Evolutionary conservation across 495 filamentous ascomycete genomes (phyloP), one percentile per base, ranked within the genome.

Genomic region (Niebla homalea): DNA sequence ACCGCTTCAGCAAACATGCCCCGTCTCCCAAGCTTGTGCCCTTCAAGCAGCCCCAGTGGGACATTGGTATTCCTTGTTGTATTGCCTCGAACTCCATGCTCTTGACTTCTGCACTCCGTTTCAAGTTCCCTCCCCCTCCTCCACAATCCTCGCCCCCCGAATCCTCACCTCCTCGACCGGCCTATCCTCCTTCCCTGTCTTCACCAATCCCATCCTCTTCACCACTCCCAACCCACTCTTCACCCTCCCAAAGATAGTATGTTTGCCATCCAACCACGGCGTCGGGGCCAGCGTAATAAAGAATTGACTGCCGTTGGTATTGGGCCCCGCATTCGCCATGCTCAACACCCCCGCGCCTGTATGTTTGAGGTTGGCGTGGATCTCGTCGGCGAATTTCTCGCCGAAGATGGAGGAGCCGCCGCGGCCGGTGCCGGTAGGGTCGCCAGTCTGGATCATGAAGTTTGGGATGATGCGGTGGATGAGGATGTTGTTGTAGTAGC

Each of bases 361-460:
- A 69, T 98, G 93, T 58, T 90, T 94, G 44, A 98, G 67, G 0
- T 70, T 70, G 3, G 72, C 55, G 20, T 76, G 67, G 55, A 94
- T 92, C 74, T 95, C 93, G 67, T 98, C 92, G 51, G 84, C 89
- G 66, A 97, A 98, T 63, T 86, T 89, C 22, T 89, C 87, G 56
- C 92, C 92, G 63, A 88, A 96, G 71, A 96, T 94, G 19, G 81
- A 87, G 50, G 71, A 72, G 12, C 92, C 92, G 62, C 92, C 92
- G 44, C 90, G 83, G 12, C 92, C 92, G 0, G 92, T 98, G 48
- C 92, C 92, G 3, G 92, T 96, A 6, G 92, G 92, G 68, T 98
- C 92, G 38, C 92, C 92, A 45, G 84, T 86, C 70, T 98, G 92
- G 51, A 93, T 78, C 92, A 97, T 97, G 73, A 98, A 98, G 67